Base-by-base conservation (phyloP, 176 grass and related monocot species). In the Phoenix dactylifera region DNA sequence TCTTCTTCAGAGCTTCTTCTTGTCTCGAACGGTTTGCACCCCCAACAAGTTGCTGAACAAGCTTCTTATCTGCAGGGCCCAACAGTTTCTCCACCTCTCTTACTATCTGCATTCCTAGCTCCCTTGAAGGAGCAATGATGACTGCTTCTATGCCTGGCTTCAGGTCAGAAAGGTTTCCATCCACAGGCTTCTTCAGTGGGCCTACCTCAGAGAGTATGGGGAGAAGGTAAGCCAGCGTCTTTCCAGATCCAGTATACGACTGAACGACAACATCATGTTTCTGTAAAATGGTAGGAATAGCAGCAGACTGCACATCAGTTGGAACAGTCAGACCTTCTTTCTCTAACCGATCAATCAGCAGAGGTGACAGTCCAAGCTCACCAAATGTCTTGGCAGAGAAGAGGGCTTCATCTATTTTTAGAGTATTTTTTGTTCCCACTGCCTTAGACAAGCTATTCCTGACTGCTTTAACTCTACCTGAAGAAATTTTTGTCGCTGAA, bases 51-150 rank as follows among this genome's bases (percentile, higher is more conserved):
- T 97, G 87, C 63, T 97, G 87, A 52, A 97, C 83, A 18, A 88
- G 65, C 75, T 80, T 97, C 64, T 80, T 96, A 74, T 90, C 77
- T 75, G 68, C 61, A 55, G 78, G 84, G 29, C 86, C 87, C 61
- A 97, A 62, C 52, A 97, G 60, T 63, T 83, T 90, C 48, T 91
- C 78, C 18, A 88, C 80, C 61, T 97, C 92, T 70, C 92, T 69
- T 51, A 97, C 84, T 66, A 97, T 91, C 69, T 97, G 92, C 87
- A 97, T 97, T 26, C 77, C 87, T 29, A 97, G 71, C 66, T 97
- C 92, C 74, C 92, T 91, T 10, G 92, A 97, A 72, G 92, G 92
- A 74, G 87, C 92, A 51, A 97, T 74, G 19, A 97, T 82, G 24
- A 97, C n/a, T 29, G 92, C 87, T 71, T 91, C 92, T 60, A 91